Percentiles rank a stretch among this genome's conserved stretches.
Evolutionary conservation across 805 yeast species (phyloP).

Genomic region (Pichia insulana): DNA sequence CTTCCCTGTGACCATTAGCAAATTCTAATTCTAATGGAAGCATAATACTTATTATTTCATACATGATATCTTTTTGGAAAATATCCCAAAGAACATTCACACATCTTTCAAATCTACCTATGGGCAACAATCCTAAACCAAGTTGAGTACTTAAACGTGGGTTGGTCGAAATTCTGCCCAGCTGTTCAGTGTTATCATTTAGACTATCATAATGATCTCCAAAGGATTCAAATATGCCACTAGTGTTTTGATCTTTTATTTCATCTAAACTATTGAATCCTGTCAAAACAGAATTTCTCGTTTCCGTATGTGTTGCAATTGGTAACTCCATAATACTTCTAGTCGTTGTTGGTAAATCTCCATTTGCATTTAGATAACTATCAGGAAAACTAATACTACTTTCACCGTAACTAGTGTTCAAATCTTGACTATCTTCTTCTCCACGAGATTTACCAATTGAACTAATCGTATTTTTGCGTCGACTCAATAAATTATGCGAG

Average conservation of each 20-base stretch:
- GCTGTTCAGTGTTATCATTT: not conserved
- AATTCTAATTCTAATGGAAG: slow-evolving; percentile 13
- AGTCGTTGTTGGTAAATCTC: slow-evolving; percentile 1
- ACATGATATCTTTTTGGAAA: slow-evolving; percentile 9
- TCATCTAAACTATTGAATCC: not conserved
- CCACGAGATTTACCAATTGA: not conserved
- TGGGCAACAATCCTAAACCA: slow-evolving; percentile 9
- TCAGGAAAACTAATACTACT: not conserved
- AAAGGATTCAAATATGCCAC: not conserved
- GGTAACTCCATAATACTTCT: slow-evolving; percentile 9
- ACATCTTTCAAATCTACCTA: slow-evolving; percentile 12
- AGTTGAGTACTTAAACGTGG: not conserved
- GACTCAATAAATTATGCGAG: slow-evolving; percentile 24
- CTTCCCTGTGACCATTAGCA: slow-evolving; percentile 8
- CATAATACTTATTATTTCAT: slow-evolving; percentile 9
- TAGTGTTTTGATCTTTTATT: not conserved
- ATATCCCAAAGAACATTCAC: slow-evolving; percentile 11
- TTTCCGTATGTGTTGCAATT: slow-evolving; percentile 7
- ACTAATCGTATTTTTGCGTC: slow-evolving; percentile 7
- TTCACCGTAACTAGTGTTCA: not conserved
- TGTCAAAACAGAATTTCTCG: not conserved
- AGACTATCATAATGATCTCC: not conserved
- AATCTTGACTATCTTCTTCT: not conserved
- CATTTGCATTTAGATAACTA: not conserved
- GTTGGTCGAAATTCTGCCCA: too few species aligned